These are phyloP conservation scores for Pyrenophora seminiperda DNA, from an alignment of 2,329 filamentous ascomycete genomes.

Conservation along the genomic window DNA sequence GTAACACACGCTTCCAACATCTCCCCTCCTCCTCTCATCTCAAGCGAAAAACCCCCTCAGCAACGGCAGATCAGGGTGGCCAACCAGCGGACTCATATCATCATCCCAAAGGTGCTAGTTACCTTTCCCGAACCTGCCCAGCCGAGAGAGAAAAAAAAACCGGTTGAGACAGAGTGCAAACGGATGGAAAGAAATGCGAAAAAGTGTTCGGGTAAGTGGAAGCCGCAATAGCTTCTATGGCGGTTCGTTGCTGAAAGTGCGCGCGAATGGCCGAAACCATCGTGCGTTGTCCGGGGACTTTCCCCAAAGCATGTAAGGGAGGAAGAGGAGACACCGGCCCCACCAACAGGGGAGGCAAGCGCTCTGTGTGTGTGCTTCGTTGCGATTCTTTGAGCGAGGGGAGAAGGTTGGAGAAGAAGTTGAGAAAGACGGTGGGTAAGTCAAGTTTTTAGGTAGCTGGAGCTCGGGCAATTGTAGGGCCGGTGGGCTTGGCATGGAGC, in stretches of 20 bases:
- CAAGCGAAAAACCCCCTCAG: conserved; percentile 22
- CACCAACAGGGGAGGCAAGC: too few relatives aligned
- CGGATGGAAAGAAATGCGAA: conserved; percentile 58
- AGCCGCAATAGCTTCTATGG: conserved; percentile 99
- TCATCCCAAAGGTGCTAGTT: conserved; percentile 70
- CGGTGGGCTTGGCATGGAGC: conserved; percentile 28
- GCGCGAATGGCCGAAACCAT: too few relatives aligned
- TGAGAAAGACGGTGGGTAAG: conserved; percentile 8
- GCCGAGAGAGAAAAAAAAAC: conserved; percentile 22
- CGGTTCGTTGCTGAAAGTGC: conserved; percentile 94
- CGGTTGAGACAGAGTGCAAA: conserved; percentile 55
- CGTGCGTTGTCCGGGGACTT: conserved; percentile 97
- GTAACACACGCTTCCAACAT: conserved; percentile 34
- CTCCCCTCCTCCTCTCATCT: conserved; percentile 42
- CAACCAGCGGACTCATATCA: conserved; percentile 83
- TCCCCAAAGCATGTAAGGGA: conserved; percentile 90
- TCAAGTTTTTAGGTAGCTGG: conserved; percentile 30
- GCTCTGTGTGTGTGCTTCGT: conserved; percentile 93
- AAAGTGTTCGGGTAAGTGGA: conserved; percentile 53
- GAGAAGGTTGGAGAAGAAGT: conserved; percentile 69
- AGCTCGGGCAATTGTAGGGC: conserved; percentile 25
- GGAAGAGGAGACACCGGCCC: conserved; percentile 46
- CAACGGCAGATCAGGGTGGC: conserved; percentile 35
- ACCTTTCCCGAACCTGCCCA: conserved; percentile 53
- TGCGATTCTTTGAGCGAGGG: conserved; percentile 99